A percentile compares a stretch with the other conserved stretches of the same genome.
Evolutionary conservation across 495 filamentous ascomycete species (phyloP).

Genomic region (Copromyces sp.): DNA sequence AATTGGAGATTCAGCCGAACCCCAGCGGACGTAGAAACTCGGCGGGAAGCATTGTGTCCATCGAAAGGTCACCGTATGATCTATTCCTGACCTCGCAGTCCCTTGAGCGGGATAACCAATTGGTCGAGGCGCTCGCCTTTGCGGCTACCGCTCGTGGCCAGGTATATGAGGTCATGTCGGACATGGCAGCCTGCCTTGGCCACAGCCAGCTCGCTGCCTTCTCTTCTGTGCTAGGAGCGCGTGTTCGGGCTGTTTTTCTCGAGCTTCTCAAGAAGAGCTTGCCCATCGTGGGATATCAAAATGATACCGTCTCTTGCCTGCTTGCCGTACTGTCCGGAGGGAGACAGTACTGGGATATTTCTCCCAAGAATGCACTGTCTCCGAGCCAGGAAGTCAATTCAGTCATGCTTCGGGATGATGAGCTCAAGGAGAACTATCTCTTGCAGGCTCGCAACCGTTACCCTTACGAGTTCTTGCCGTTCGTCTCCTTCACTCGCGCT

Average conservation of each 20-base stretch:
- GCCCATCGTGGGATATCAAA: constrained; percentile 51
- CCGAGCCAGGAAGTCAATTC: constrained; percentile 38
- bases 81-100: constrained; percentile 33
- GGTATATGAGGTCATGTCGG: constrained; percentile 54
- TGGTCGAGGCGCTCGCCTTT: constrained; percentile 31
- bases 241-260: constrained; percentile 50
- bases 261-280: constrained; percentile 52
- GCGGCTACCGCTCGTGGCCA: constrained; percentile 43
- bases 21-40: constrained; percentile 35
- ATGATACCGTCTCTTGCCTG: constrained; percentile 52
- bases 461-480: constrained; percentile 78
- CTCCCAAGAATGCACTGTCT: constrained; percentile 21
- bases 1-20: constrained; percentile 29
- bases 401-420: constrained; percentile 43
- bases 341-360: constrained; percentile 44
- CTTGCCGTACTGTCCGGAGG: constrained; percentile 49
- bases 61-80: constrained; percentile 39
- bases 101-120: constrained; percentile 28
- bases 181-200: constrained; percentile 42
- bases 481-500: constrained; percentile 43
- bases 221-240: constrained; percentile 32
- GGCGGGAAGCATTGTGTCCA: constrained; percentile 39
- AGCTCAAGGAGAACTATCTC: constrained; percentile 47
- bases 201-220: constrained; percentile 35
- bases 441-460: constrained; percentile 59